These are phyloP conservation scores for Bonia amplexicaulis DNA, from an alignment of 176 grass and related monocot genomes.

Conservation along the genomic window DNA sequence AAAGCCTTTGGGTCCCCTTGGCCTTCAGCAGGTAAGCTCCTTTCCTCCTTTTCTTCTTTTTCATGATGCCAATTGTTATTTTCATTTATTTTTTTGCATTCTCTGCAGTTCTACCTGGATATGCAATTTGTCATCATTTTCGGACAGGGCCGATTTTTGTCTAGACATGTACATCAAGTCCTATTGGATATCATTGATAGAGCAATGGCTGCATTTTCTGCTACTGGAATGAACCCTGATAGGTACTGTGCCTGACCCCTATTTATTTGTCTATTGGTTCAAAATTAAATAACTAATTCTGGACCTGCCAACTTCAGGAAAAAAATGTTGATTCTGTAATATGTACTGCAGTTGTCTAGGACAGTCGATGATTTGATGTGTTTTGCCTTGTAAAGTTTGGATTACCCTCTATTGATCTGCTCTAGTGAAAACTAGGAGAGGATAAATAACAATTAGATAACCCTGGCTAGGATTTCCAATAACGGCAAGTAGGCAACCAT, in stretches of 20 bases:
- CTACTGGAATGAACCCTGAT: conserved; percentile 84
- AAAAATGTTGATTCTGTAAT: background rate
- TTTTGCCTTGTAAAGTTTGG: conserved; percentile 8
- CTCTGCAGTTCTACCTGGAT: conserved; percentile 85
- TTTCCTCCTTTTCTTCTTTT: background rate
- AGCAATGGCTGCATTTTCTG: conserved; percentile 89
- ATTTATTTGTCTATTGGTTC: conserved; percentile 11
- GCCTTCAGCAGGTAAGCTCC: conserved; percentile 66
- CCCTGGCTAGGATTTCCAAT: background rate
- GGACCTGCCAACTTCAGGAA: background rate
- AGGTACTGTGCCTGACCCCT: conserved; percentile 40
- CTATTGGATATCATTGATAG: conserved; percentile 84
- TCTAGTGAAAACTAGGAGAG: background rate
- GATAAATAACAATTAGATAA: background rate
- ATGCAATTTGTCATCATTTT: conserved; percentile 96
- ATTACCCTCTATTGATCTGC: background rate
- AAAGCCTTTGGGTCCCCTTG: conserved; percentile 55
- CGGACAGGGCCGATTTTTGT: conserved; percentile 84
- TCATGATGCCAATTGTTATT: background rate
- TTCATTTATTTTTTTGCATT: conserved; percentile 12
- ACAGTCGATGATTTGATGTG: background rate
- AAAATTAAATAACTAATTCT: background rate
- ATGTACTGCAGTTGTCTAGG: background rate
- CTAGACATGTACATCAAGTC: conserved; percentile 92
- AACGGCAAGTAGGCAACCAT: background rate